These are phyloP conservation scores for Alectoria sarmentosa DNA, from an alignment of 495 filamentous ascomycete species.

Conservation along the genomic window DNA sequence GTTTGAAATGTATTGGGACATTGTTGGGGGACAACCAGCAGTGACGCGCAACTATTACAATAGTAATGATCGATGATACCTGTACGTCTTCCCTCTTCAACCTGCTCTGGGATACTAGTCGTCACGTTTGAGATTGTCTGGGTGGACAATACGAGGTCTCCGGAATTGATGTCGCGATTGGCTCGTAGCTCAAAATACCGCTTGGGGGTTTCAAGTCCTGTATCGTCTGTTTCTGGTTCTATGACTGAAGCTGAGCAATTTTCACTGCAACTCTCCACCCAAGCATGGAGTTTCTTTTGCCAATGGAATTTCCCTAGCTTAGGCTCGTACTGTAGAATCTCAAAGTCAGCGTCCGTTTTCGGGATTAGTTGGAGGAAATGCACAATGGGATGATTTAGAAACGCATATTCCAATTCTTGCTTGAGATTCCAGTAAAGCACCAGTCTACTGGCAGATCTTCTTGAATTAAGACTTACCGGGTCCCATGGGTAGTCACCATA, in stretches of 20 bases:
- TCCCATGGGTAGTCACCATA: neutral
- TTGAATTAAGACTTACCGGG: neutral
- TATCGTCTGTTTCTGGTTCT: neutral
- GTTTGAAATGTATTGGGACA: neutral
- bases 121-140: neutral
- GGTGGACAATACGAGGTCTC: slow-evolving; percentile 5
- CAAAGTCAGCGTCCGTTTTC: neutral
- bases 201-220: neutral
- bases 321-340: neutral
- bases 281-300: neutral
- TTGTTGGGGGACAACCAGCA: neutral
- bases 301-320: neutral
- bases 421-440: neutral
- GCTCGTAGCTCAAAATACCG: slow-evolving; percentile 7
- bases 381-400: neutral
- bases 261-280: neutral
- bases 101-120: slow-evolving; percentile 3
- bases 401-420: neutral
- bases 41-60: slow-evolving; percentile 9
- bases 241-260: neutral
- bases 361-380: neutral
- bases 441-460: neutral
- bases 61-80: neutral
- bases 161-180: slow-evolving; percentile 1
- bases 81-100: neutral